Base-by-base conservation (phyloP, 2,329 filamentous ascomycete genomes). In the Fusarium brevicatenulatum region DNA sequence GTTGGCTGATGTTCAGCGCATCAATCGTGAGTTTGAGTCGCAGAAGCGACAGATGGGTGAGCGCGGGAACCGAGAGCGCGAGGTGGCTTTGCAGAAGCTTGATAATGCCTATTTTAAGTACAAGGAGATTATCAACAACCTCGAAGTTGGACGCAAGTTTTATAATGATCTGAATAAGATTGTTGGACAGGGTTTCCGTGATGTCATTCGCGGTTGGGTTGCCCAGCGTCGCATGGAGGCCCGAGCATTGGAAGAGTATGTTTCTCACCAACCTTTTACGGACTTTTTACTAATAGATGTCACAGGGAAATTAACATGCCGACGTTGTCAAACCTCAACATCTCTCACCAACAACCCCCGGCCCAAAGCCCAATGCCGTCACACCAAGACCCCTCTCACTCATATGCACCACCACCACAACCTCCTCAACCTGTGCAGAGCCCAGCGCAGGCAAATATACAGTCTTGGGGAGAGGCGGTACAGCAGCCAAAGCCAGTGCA, bases 141-240 rank as follows among this genome's bases (percentile, higher is more conserved):
- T 98, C 6, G 95, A 98, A 73, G 93, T 93, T 0, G 96, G 94
- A 2, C 88, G 95, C 59, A 98, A 96, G 80, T 99, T 99, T 80
- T 99, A 98, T 85, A 99, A 99, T 76, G 95, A 98, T 78, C 87
- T 99, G 9, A 93, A 93, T 52, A 93, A 92, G 82, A 95, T 98
- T 70, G 93, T 97, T 2, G 92, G 91, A 2, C 85, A 85, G 42
- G 87, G 91, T 15, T 98, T 98, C 80, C 88, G 95, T 23, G 95
- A 98, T 74, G 81, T 86, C 63, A 93, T 93, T 40, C 91, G 91
- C 73, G 89, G 88, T 4, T 98, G 97, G 86, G 92, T 93, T 2
- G 92, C 95, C 34, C 90, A 94, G 78, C 87, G 96, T 58, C 89
- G 95, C 56, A 90, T 92, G 72, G 95, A 98, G 76, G 95, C 95